These are phyloP conservation scores for Phylloporus sp. DNA, from an alignment of 768 basidiomycete genomes.

Conservation along the genomic window DNA sequence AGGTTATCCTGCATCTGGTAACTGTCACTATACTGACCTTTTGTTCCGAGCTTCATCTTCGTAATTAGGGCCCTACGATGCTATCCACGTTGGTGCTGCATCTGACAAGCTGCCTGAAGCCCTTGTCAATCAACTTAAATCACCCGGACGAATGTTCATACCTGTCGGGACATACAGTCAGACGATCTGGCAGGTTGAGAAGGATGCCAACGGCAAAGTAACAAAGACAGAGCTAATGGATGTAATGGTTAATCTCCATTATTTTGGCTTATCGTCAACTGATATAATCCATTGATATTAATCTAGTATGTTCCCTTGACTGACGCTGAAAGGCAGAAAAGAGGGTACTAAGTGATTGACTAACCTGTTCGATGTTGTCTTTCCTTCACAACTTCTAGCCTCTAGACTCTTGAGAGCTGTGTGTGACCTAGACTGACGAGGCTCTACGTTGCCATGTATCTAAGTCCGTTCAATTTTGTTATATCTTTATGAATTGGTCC, in stretches of 20 bases:
- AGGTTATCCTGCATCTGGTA: conserved; percentile 38
- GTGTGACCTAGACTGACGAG: neutral
- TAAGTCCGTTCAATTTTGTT: neutral
- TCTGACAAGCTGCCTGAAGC: conserved; percentile 66
- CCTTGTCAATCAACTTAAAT: conserved; percentile 74
- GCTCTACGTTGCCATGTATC: neutral
- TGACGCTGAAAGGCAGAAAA: conserved; percentile 47
- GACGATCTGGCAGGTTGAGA: conserved; percentile 75
- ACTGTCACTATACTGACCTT: conserved; percentile 1
- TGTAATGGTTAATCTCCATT: conserved; percentile 58
- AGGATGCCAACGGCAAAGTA: conserved; percentile 65
- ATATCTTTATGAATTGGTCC: neutral
- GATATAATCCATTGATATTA: neutral
- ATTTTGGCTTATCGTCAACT: neutral
- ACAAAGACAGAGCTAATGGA: conserved; percentile 66
- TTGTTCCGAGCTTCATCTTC: neutral
- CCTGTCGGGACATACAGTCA: conserved; percentile 70
- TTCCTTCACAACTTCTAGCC: neutral
- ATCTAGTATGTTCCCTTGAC: conserved; percentile 73
- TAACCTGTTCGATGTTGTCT: neutral
- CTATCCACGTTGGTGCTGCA: conserved; percentile 94
- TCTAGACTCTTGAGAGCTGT: neutral
- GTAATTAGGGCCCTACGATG: conserved; percentile 63
- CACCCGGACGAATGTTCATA: conserved; percentile 85
- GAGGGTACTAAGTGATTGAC: conserved; percentile 14